Base-by-base conservation (phyloP, 768 basidiomycete genomes). In the Leccinum obscurum region DNA sequence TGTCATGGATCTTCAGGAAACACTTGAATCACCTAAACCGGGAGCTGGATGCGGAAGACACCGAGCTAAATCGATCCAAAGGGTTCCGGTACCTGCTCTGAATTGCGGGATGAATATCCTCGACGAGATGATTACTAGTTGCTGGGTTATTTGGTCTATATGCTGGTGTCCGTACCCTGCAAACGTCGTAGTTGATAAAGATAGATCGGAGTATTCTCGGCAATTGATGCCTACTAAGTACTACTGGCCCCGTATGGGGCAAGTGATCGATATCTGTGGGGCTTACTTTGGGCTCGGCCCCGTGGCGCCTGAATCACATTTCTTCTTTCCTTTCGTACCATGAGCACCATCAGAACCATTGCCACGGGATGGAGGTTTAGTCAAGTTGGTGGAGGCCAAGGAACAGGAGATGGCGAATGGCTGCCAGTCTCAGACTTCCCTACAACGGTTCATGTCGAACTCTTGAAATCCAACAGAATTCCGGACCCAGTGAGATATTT, bases 371-470 rank as follows among this genome's bases (percentile, higher is more conserved):
- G 92, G 91, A 73, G 71, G 48, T 92, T 92, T 68, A 85, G 83
- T 8, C 88, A 88, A 68, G 71, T 87, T 35, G 84, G 82, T 24
- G 87, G 86, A 14, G 85, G 84, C 28, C 75, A 80, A 61, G 83
- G 83, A 22, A 83, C 83, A 24, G 78, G 80, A 57, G 76, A 83
- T 28, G 85, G 78, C 46, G 89, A 92, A 78, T 92, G 89, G 90
- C 64, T 89, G 34, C 58, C 77, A 6, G 81, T 80, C 28, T 82
- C 85, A 26, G 74, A 80, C 58, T 86, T 95, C 66, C 94, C 95
- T 13, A 95, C 94, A 1, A 88, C 86, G 1, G 88, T 94, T 13
- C 94, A 97, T 64, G 90, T 90, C 54, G 95, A 96, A 69, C 81
- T 97, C 34, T 71, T 93, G 70, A 88, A 84, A 69, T 68, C 80